Percentiles rank a stretch among this genome's conserved stretches.
These are phyloP conservation scores for Taiozyma sp. DNA, from an alignment of 1,139 yeast genomes.

Conservation along the genomic window DNA sequence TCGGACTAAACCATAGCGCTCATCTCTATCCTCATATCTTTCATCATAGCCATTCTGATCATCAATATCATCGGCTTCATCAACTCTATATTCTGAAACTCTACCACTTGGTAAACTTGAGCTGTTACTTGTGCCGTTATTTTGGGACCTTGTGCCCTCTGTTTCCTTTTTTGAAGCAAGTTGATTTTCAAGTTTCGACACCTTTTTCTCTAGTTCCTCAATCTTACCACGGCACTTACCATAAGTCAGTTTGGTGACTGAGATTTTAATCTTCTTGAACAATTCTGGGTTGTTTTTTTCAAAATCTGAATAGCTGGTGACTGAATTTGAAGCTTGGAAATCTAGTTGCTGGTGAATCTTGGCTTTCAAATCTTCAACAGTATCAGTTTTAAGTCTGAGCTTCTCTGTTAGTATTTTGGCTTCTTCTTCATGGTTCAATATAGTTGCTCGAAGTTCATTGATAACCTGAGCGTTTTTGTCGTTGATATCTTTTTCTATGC, in stretches of 20 bases:
- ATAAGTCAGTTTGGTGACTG: slow-evolving; percentile 1
- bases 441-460: background rate
- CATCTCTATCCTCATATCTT: background rate
- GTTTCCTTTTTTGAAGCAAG: background rate
- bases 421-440: background rate
- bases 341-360: background rate
- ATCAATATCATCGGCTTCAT: background rate
- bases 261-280: background rate
- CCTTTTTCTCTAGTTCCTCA: background rate
- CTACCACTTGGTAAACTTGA: background rate
- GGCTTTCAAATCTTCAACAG: background rate
- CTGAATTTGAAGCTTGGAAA: background rate
- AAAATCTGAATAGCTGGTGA: slow-evolving; percentile 1
- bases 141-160: background rate
- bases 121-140: background rate
- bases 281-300: slow-evolving; percentile 3
- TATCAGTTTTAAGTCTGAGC: background rate
- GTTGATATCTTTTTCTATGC: slow-evolving; percentile 1
- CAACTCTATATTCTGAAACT: background rate
- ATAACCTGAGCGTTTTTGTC: background rate
- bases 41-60: background rate
- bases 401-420: slow-evolving; percentile 1
- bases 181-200: background rate
- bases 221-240: background rate
- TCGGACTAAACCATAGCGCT: background rate